A percentile compares a stretch with the other conserved stretches of the same genome.
Conservation (phyloP, 2,329 filamentous ascomycete species). For the Colletotrichum trifolii region DNA sequence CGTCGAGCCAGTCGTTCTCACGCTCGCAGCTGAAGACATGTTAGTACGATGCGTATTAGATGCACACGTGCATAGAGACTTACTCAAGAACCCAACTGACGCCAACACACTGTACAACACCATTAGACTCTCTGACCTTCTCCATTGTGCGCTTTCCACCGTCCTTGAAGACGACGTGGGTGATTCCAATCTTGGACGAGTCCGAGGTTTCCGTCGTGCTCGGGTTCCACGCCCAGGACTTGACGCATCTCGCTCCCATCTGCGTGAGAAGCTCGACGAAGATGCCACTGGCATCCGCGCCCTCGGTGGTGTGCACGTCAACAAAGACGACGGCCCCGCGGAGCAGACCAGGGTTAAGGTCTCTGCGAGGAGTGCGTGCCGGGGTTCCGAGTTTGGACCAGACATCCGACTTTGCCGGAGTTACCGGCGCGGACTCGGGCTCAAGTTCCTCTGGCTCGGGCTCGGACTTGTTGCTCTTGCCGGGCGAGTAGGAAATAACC, state of each 20-base stretch:
- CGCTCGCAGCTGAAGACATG: constrained; percentile 71
- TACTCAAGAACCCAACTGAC: constrained; percentile 91
- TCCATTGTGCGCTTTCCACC: constrained; percentile 83
- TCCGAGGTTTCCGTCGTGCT: constrained; percentile 46
- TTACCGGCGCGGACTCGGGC: constrained; percentile 50
- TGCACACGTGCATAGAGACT: constrained; percentile 51
- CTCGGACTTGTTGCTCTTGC: constrained; percentile 53
- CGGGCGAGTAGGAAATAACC: constrained; percentile 66
- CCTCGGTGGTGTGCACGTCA: constrained; percentile 85
- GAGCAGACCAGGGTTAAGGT: constrained; percentile 66
- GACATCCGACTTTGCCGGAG: constrained; percentile 60
- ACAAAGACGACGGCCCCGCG: constrained; percentile 82
- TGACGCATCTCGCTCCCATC: constrained; percentile 85
- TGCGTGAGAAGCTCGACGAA: constrained; percentile 82
- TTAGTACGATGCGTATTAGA: background rate
- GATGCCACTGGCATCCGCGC: constrained; percentile 81
- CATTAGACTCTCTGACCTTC: constrained; percentile 78
- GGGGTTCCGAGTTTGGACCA: constrained; percentile 69
- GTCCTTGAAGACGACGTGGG: constrained; percentile 91
- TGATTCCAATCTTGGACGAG: constrained; percentile 75
- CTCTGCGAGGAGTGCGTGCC: constrained; percentile 64
- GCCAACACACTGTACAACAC: constrained; percentile 85
- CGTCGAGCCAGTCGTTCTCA: constrained; percentile 81
- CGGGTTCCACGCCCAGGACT: constrained; percentile 80
- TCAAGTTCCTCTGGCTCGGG: constrained; percentile 41